phyloP scores from a whole-genome alignment of 192 early-diverging fungal genomes.

The Spizellomyces sp. region DNA sequence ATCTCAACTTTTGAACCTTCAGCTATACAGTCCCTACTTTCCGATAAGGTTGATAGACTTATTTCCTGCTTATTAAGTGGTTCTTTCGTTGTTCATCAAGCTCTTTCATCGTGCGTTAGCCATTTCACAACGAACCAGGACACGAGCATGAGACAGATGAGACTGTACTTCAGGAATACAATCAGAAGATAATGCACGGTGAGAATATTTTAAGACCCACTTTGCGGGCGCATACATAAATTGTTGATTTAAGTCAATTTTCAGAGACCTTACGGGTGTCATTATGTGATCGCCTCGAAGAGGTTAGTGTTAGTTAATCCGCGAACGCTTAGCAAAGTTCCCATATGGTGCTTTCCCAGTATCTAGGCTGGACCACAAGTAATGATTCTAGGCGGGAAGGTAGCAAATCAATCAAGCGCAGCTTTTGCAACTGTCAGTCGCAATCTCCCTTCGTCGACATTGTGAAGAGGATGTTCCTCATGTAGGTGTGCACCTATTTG shows the following conservation, averaged over 20 bases:
- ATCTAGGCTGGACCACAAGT: slow-evolving; percentile 13
- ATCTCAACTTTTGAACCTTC: not conserved
- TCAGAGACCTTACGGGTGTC: slow-evolving; percentile 63
- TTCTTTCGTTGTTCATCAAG: slow-evolving; percentile 2
- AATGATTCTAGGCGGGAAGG: slow-evolving; percentile 6
- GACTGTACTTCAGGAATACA: slow-evolving; percentile 50
- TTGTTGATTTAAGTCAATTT: not conserved
- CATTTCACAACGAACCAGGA: slow-evolving; percentile 67
- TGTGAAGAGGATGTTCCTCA: slow-evolving; percentile 59
- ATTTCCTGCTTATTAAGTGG: slow-evolving; percentile 13
- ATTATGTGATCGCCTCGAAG: slow-evolving; percentile 60
- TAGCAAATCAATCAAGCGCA: not conserved
- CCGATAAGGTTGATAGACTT: slow-evolving; percentile 43
- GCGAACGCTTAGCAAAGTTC: not conserved
- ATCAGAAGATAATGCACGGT: slow-evolving; percentile 66
- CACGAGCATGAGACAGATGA: slow-evolving; percentile 52
- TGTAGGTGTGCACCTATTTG: slow-evolving; percentile 3
- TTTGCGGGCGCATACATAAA: not conserved
- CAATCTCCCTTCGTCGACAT: slow-evolving; percentile 55
- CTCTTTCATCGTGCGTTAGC: slow-evolving; percentile 11
- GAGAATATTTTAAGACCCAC: not conserved
- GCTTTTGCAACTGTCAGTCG: slow-evolving; percentile 43
- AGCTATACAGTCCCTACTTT: slow-evolving; percentile 63
- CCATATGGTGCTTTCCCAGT: not conserved
- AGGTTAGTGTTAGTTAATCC: slow-evolving; percentile 20